Evolutionary conservation across 176 grass and related monocot species (phyloP), one percentile per base, ranked within the genome.

Genomic region (Ensete ventricosum): DNA sequence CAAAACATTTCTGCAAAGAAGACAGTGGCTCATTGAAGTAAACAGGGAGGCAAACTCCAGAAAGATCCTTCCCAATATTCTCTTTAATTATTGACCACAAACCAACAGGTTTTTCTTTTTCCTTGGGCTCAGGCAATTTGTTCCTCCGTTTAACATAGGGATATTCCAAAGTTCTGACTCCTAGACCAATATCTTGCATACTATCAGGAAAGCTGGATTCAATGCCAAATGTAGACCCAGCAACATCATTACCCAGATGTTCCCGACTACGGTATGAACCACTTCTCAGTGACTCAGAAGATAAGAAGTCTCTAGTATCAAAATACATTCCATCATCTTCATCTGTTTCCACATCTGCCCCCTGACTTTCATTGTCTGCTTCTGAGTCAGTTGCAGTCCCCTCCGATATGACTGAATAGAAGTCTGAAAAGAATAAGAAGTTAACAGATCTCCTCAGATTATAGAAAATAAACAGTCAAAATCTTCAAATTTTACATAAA

Each of bases 61-160:
- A 93, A 59, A 97, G 86, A 82, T 97, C 93, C 79, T 97, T 97
- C 54, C 93, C 93, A 29, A 97, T 93, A 81, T 97, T 97, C 80
- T 97, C 93, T 89, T 88, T 97, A 55, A 97, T 97, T 86, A 97
- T 97, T 74, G 93, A 97, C 93, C 93, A 97, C 62, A 97, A 84
- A 52, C 93, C 93, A 84, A 96, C 74, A 51, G 89, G 93, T 49
- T 86, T 96, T 67, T 96, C 93, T 78, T 92, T 96, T 75, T 96
- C 93, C 76, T 88, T 96, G 1, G 93, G 93, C 20, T 96, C 89
- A 8, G 93, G 93, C 81, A 96, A 78, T 74, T 86, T 92, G 68
- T 92, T 83, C 77, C 93, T 87, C 25, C 87, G 85, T 64, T 77
- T 81, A 69, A 96, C 83, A 77, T 67, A 79, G 4, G 93, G 87